Percentiles rank a stretch among this genome's conserved stretches.
phyloP scores from a whole-genome alignment of 2,329 filamentous ascomycete genomes.

The Didymella pinodella region DNA sequence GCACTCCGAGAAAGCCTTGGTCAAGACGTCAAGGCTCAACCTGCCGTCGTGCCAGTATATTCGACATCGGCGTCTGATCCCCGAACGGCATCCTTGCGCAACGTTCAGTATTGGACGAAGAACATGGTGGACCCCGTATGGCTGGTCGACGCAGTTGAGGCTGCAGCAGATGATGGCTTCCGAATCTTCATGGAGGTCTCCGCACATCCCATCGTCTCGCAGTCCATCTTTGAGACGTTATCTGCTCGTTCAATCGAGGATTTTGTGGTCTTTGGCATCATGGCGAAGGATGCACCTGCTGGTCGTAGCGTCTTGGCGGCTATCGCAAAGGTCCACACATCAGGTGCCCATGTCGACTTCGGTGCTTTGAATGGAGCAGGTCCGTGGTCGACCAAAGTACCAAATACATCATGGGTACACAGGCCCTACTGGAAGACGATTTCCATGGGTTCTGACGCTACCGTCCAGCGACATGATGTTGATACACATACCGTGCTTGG shows the following conservation, averaged over 20 bases:
- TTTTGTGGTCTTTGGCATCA: slow-evolving; percentile 41
- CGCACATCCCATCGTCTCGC: slow-evolving; percentile 52
- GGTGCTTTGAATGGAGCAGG: slow-evolving; percentile 12
- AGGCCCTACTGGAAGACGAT: slow-evolving; percentile 31
- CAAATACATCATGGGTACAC: slow-evolving; percentile 40
- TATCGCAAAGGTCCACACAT: slow-evolving; percentile 41
- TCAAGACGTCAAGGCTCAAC: slow-evolving; percentile 21
- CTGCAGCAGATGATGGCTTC: slow-evolving; percentile 51
- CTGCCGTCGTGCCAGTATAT: slow-evolving; percentile 44
- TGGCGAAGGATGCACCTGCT: slow-evolving; percentile 40
- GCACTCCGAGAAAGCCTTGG: slow-evolving; percentile 35
- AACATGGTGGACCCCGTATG: slow-evolving; percentile 53
- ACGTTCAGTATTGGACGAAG: slow-evolving; percentile 50
- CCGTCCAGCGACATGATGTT: slow-evolving; percentile 22
- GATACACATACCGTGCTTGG: slow-evolving; percentile 31
- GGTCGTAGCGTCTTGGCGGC: slow-evolving; percentile 38
- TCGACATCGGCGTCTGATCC: slow-evolving; percentile 47
- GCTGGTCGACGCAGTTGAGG: slow-evolving; percentile 48
- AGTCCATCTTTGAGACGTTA: slow-evolving; percentile 55
- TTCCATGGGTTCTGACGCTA: slow-evolving; percentile 9
- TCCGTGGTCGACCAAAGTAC: slow-evolving; percentile 21
- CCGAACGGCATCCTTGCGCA: slow-evolving; percentile 31
- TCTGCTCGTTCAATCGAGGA: slow-evolving; percentile 44
- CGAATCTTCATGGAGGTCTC: slow-evolving; percentile 55
- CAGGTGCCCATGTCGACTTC: slow-evolving; percentile 43